Evolutionary conservation across 768 basidiomycete genomes (phyloP).

Genomic region (Tubosaeta sp.): DNA sequence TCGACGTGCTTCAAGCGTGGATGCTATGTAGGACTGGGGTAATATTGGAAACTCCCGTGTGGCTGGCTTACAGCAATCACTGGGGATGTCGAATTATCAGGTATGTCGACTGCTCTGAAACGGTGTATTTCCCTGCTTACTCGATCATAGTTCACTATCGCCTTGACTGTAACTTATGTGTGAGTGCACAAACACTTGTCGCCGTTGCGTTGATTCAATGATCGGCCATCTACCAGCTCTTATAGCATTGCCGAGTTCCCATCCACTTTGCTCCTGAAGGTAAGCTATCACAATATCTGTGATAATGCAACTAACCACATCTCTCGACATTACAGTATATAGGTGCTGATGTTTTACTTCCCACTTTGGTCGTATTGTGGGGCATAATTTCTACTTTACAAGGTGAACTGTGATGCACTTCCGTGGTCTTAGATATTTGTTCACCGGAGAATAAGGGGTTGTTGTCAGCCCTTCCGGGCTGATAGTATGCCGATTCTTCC

Average conservation of each 20-base stretch:
- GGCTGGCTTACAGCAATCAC: slow-evolving; percentile 52
- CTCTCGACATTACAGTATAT: slow-evolving; percentile 20
- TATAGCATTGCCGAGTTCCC: slow-evolving; percentile 57
- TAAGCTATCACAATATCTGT: slow-evolving; percentile 3
- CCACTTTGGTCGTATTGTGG: slow-evolving; percentile 60
- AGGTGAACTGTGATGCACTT: slow-evolving; percentile 31
- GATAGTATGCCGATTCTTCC: slow-evolving; percentile 43
- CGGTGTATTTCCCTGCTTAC: not conserved
- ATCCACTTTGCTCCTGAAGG: slow-evolving; percentile 54
- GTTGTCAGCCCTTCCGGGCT: slow-evolving; percentile 51
- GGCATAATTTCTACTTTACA: slow-evolving; percentile 58
- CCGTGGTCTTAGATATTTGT: not conserved
- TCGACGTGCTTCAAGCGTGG: not conserved
- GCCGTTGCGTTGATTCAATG: not conserved
- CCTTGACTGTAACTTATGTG: slow-evolving; percentile 27
- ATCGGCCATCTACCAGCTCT: slow-evolving; percentile 24
- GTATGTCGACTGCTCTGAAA: not conserved
- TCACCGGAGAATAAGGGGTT: slow-evolving; percentile 32
- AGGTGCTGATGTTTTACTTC: slow-evolving; percentile 55
- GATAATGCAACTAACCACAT: not conserved
- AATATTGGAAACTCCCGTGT: slow-evolving; percentile 61
- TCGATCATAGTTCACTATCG: slow-evolving; percentile 30
- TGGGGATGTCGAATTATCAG: slow-evolving; percentile 33
- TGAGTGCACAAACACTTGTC: slow-evolving; percentile 3
- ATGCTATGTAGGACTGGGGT: slow-evolving; percentile 28